phyloP scores from a whole-genome alignment of 148 eudicot species.

The Camellia japonica region DNA sequence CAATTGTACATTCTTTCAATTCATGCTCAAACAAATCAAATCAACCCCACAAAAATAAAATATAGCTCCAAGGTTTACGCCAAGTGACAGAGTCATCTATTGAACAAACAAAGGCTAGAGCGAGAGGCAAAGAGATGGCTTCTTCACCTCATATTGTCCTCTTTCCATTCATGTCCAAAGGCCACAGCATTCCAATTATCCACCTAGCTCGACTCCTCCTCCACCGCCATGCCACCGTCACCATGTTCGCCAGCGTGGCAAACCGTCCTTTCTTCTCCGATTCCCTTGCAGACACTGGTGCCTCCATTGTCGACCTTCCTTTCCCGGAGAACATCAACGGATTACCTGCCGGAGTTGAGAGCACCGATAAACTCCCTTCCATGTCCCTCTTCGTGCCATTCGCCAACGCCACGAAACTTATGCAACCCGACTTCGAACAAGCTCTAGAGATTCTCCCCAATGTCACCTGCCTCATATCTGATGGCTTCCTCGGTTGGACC shows the following conservation, averaged over 20 bases:
- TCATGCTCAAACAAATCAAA: too few species aligned
- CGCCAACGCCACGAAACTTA: constrained; percentile 30
- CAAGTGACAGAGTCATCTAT: too few species aligned
- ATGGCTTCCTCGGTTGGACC: constrained; percentile 69
- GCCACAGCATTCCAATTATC: constrained; percentile 74
- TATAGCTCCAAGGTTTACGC: too few species aligned
- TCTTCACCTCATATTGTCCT: constrained; percentile 15
- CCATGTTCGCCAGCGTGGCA: constrained; percentile 63
- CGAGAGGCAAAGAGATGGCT: background rate
- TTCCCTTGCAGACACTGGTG: constrained; percentile 26
- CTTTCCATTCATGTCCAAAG: constrained; percentile 89
- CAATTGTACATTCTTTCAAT: too few species aligned
- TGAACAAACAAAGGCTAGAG: background rate
- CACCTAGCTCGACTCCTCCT: constrained; percentile 63
- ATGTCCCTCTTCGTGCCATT: constrained; percentile 54
- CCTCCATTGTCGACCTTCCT: constrained; percentile 41
- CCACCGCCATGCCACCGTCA: constrained; percentile 39
- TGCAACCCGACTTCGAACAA: constrained; percentile 50
- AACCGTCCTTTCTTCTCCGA: constrained; percentile 50
- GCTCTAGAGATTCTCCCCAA: constrained; percentile 28
- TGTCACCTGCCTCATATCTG: constrained; percentile 43
- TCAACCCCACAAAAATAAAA: too few species aligned
- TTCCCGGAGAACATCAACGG: constrained; percentile 34
- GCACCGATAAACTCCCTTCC: constrained; percentile 69
- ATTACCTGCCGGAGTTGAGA: constrained; percentile 43